Evolutionary conservation across 805 yeast species (phyloP).

Genomic region (Tetrapisispora arboricola): DNA sequence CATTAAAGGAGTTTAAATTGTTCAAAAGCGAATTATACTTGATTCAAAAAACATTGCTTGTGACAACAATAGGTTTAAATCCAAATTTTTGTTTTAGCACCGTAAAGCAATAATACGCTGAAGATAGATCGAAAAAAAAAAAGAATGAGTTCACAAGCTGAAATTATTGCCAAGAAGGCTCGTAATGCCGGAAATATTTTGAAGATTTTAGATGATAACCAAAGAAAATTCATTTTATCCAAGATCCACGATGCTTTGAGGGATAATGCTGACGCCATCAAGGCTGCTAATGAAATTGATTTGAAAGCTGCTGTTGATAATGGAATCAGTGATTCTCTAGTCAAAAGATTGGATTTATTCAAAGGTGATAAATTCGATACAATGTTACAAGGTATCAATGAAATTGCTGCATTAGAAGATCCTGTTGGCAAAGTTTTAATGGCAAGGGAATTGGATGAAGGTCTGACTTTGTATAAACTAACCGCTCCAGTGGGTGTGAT

Average conservation of each 20-base stretch:
- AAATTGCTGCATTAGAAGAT: conserved; percentile 80
- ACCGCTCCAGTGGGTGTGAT: conserved; percentile 94
- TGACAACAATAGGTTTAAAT: too few relatives aligned
- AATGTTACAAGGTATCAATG: conserved; percentile 90
- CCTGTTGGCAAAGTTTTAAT: conserved; percentile 86
- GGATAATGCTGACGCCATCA: conserved; percentile 47
- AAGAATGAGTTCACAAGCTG: conserved; percentile 33
- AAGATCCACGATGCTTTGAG: conserved; percentile 62
- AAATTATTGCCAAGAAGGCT: conserved; percentile 69
- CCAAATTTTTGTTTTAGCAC: background rate
- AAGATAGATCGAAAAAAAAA: background rate
- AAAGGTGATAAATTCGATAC: conserved; percentile 78
- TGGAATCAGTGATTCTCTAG: conserved; percentile 55
- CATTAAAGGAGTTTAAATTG: too few relatives aligned
- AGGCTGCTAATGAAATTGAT: conserved; percentile 67
- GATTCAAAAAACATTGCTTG: too few relatives aligned
- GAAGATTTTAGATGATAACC: conserved; percentile 64
- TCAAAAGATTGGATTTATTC: conserved; percentile 76
- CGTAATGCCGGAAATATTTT: conserved; percentile 73
- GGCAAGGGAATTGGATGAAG: conserved; percentile 80
- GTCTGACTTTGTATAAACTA: conserved; percentile 69
- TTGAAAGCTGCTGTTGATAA: conserved; percentile 56
- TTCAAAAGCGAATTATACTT: too few relatives aligned
- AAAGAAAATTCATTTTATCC: conserved; percentile 62
- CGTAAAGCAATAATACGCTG: background rate